Evolutionary conservation across 2,329 filamentous ascomycete species (phyloP).

Genomic region (Colletotrichum costaricense): DNA sequence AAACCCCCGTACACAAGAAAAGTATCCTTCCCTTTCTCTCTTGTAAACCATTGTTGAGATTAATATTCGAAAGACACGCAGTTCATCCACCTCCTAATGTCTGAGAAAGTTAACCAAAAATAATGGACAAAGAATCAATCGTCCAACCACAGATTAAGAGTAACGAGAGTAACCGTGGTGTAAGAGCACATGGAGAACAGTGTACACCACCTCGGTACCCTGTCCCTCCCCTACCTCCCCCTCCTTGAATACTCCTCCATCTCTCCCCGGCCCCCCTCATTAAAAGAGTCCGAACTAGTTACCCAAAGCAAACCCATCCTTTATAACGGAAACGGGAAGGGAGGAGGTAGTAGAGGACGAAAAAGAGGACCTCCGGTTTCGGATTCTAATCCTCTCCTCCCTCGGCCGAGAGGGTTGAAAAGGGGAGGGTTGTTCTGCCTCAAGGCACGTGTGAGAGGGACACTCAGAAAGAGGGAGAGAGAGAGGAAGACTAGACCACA

Average conservation of each 20-base stretch:
- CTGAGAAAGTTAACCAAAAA: not conserved
- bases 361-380: not conserved
- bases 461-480: not conserved
- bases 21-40: too few relatives aligned
- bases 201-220: not conserved
- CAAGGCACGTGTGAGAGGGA: not conserved
- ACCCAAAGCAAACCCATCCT: not conserved
- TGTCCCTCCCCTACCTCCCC: not conserved
- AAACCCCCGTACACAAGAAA: not conserved
- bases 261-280: too few relatives aligned
- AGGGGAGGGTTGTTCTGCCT: not conserved
- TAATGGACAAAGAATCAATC: not conserved
- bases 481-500: not conserved
- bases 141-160: not conserved
- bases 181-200: not conserved
- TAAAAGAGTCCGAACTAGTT: not conserved
- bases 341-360: too few relatives aligned
- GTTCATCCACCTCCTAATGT: not conserved
- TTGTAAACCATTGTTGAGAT: too few relatives aligned
- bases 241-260: not conserved
- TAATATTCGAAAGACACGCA: not conserved
- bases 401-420: not conserved
- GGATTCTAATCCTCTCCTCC: not conserved
- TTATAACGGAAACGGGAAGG: not conserved
- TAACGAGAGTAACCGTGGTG: not conserved